Conservation (phyloP, 2,329 filamentous ascomycete species). For the Sporothrix phasma region DNA sequence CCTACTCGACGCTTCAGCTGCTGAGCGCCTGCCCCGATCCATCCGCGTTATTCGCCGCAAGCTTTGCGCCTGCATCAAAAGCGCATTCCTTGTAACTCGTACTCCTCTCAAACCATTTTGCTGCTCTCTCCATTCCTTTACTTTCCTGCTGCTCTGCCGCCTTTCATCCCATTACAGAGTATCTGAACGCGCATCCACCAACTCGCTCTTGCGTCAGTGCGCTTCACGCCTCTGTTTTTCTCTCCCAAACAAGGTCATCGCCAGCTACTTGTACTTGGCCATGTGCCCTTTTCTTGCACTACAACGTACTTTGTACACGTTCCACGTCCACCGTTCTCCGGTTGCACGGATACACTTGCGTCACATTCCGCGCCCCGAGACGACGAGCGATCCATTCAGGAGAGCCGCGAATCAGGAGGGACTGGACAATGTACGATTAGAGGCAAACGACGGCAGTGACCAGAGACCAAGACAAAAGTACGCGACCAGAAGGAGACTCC, state of each 20-base stretch:
- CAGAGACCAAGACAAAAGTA: not conserved
- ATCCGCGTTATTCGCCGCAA: constrained; percentile 11
- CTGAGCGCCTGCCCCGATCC: constrained; percentile 9
- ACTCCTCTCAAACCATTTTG: not conserved
- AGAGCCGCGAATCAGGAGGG: not conserved
- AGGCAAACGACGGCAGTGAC: not conserved
- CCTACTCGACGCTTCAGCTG: not conserved
- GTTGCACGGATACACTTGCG: not conserved
- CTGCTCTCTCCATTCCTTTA: not conserved
- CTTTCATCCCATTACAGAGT: not conserved
- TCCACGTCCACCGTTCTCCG: not conserved
- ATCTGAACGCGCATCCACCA: not conserved
- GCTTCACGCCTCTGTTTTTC: constrained; percentile 5
- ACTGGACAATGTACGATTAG: not conserved
- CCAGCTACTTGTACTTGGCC: not conserved
- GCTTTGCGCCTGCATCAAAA: constrained; percentile 1
- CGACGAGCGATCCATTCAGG: not conserved
- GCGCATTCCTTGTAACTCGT: not conserved
- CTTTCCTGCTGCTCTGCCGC: not conserved
- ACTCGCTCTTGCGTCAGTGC: not conserved
- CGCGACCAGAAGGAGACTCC: too few relatives aligned
- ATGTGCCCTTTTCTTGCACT: not conserved
- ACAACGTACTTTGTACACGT: not conserved
- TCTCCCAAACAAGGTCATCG: constrained; percentile 12
- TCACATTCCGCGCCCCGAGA: not conserved